Evolutionary conservation across 2,329 filamentous ascomycete genomes (phyloP).

Genomic region (Epichloe brachyelytri): DNA sequence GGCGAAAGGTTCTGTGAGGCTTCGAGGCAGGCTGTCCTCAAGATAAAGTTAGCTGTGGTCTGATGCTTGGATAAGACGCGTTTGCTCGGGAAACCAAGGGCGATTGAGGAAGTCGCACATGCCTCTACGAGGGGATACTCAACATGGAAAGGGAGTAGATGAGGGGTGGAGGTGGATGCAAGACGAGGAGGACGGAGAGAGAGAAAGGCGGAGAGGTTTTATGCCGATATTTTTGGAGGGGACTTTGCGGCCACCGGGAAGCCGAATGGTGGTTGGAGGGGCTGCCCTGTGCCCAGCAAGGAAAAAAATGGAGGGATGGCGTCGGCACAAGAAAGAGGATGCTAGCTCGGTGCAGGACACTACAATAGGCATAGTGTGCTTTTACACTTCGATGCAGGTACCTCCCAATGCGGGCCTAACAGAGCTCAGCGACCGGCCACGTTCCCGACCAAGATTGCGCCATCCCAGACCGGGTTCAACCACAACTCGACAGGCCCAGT

Average conservation of each 20-base stretch:
- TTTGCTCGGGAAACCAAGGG: background rate
- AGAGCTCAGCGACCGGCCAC: background rate
- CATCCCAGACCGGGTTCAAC: background rate
- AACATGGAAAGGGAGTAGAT: background rate
- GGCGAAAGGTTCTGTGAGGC: background rate
- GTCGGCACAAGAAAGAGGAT: background rate
- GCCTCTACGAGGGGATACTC: background rate
- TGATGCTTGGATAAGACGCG: background rate
- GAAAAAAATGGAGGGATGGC: background rate
- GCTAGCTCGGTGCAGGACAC: background rate
- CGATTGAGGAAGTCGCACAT: background rate
- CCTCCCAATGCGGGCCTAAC: constrained; percentile 2
- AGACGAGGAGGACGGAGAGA: constrained; percentile 4
- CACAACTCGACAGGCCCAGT: too few species aligned
- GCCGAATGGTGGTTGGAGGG: constrained; percentile 4
- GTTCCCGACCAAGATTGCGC: constrained; percentile 3
- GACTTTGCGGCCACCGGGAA: background rate
- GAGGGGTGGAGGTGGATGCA: background rate
- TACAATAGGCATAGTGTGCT: background rate
- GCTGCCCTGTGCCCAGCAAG: constrained; percentile 1
- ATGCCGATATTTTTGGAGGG: constrained; percentile 3
- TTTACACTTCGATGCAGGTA: background rate
- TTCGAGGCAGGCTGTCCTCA: background rate
- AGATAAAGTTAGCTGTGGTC: background rate
- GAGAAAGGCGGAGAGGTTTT: constrained; percentile 7